Conservation (phyloP, 2,329 filamentous ascomycete genomes). For the Alternaria hordeiaustralica region DNA sequence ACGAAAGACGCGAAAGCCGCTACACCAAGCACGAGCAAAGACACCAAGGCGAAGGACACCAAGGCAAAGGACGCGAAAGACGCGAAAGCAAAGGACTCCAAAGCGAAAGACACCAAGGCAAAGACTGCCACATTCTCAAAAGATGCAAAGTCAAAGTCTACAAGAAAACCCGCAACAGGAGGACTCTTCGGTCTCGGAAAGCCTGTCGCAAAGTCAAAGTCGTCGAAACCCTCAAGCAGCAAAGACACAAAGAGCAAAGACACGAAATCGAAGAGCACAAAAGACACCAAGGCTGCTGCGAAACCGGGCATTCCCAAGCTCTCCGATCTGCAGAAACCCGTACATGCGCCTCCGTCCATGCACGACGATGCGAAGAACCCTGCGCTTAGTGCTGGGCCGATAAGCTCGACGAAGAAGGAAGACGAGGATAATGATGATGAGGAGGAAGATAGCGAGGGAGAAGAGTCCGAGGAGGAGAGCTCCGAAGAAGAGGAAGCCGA, state of each 20-base stretch:
- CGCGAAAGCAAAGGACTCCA: background rate
- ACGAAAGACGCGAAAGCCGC: background rate
- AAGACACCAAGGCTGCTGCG: background rate
- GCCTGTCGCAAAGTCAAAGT: slow-evolving; percentile 6
- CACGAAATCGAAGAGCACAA: background rate
- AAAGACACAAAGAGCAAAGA: slow-evolving; percentile 5
- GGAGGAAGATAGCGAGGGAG: slow-evolving; percentile 7
- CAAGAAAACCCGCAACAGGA: slow-evolving; percentile 7
- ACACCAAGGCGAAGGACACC: slow-evolving; percentile 2
- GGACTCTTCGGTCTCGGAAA: slow-evolving; percentile 12
- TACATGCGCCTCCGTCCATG: slow-evolving; percentile 31
- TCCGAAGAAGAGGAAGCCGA: slow-evolving; percentile 3
- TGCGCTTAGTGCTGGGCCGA: slow-evolving; percentile 28
- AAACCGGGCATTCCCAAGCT: slow-evolving; percentile 23
- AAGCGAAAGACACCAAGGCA: slow-evolving; percentile 5
- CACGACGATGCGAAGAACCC: slow-evolving; percentile 35
- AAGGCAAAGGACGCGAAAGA: slow-evolving; percentile 2
- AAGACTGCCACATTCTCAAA: background rate
- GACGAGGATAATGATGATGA: slow-evolving; percentile 8
- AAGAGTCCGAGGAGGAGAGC: slow-evolving; percentile 13
- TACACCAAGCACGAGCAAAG: background rate
- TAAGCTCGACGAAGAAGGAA: slow-evolving; percentile 18
- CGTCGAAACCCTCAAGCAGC: slow-evolving; percentile 4
- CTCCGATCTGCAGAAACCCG: slow-evolving; percentile 23
- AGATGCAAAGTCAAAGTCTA: slow-evolving; percentile 1